phyloP scores from a whole-genome alignment of 2,329 filamentous ascomycete genomes.

The Beauveria sp. region DNA sequence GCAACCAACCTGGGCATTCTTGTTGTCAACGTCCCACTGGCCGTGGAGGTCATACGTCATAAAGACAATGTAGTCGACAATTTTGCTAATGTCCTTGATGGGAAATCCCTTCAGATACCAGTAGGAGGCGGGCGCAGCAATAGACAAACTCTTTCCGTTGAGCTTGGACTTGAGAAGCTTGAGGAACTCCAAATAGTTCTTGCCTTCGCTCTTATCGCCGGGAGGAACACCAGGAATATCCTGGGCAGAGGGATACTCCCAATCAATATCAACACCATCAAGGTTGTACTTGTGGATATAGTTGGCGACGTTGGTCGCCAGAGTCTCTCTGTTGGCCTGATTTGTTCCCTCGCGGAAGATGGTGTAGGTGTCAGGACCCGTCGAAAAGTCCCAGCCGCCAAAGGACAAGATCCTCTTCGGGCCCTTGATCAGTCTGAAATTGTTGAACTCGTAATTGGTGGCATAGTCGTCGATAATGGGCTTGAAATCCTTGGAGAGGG shows the following conservation, averaged over 20 bases:
- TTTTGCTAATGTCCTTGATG: slow-evolving; percentile 15
- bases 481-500: slow-evolving; percentile 16
- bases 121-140: slow-evolving; percentile 21
- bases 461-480: neutral
- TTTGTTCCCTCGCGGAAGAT: slow-evolving; percentile 29
- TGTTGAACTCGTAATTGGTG: no score
- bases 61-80: slow-evolving; percentile 21
- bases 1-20: slow-evolving; percentile 23
- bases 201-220: neutral
- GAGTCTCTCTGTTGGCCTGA: slow-evolving; percentile 22
- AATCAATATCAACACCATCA: slow-evolving; percentile 10
- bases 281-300: neutral
- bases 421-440: no score
- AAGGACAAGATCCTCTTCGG: no score
- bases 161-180: neutral
- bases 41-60: slow-evolving; percentile 22
- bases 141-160: slow-evolving; percentile 10
- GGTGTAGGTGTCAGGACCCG: slow-evolving; percentile 24
- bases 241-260: slow-evolving; percentile 8
- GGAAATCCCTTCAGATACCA: slow-evolving; percentile 22
- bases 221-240: no score
- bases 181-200: slow-evolving; percentile 11
- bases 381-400: slow-evolving; percentile 26
- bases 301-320: slow-evolving; percentile 22
- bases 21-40: slow-evolving; percentile 13